A percentile compares a stretch with the other conserved stretches of the same genome.
These are phyloP conservation scores for Russula emetica DNA, from an alignment of 768 basidiomycete species.

Conservation along the genomic window DNA sequence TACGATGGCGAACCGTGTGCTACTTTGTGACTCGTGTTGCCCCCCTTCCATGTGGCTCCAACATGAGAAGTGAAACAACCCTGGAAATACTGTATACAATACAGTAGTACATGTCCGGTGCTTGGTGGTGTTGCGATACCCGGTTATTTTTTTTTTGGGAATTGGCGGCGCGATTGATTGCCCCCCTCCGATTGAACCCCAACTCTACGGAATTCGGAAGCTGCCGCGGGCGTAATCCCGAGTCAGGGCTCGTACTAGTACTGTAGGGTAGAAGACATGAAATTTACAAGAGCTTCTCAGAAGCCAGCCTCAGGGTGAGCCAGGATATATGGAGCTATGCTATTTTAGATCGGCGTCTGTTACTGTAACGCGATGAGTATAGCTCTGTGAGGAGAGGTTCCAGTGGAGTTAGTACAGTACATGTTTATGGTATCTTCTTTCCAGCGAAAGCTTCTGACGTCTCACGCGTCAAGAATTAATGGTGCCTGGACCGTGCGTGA, in stretches of 20 bases:
- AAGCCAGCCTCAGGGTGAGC: too few relatives aligned
- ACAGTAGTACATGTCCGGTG: not conserved
- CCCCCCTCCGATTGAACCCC: not conserved
- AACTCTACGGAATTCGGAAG: not conserved
- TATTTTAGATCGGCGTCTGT: not conserved
- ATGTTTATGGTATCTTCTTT: not conserved
- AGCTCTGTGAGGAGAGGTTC: not conserved
- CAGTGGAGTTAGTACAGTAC: not conserved
- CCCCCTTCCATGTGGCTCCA: too few relatives aligned
- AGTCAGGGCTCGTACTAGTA: too few relatives aligned
- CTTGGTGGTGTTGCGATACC: not conserved
- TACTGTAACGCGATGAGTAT: not conserved
- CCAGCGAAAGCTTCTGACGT: constrained; percentile 1
- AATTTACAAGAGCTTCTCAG: not conserved
- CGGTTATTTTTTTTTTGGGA: not conserved
- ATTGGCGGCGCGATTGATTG: not conserved
- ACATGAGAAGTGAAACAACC: too few relatives aligned
- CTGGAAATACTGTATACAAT: too few relatives aligned
- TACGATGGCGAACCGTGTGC: too few relatives aligned
- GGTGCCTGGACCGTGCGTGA: not conserved
- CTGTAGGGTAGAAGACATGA: not conserved
- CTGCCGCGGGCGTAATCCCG: not conserved
- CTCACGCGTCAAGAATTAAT: not conserved
- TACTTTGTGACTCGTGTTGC: too few relatives aligned
- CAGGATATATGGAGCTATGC: too few relatives aligned